These are phyloP conservation scores for Aegilops tauschii DNA, from an alignment of 176 grass and related monocot genomes.

Conservation along the genomic window DNA sequence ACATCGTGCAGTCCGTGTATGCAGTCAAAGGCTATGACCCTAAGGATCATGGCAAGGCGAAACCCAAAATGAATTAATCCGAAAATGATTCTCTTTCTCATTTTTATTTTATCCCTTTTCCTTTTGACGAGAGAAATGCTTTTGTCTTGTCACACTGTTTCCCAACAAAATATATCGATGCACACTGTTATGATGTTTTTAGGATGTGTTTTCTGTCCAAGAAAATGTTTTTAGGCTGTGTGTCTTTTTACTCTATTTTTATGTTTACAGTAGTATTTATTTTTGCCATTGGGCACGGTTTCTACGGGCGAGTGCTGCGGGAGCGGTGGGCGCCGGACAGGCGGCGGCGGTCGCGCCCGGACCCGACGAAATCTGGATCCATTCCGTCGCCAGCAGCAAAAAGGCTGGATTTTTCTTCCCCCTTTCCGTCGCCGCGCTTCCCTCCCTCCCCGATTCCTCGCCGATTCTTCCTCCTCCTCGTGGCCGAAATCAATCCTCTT, in stretches of 20 bases:
- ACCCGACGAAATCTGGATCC: background rate
- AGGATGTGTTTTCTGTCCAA: too few relatives aligned
- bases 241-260: too few relatives aligned
- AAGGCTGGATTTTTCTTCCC: background rate
- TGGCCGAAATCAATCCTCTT: too few relatives aligned
- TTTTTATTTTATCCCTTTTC: too few relatives aligned
- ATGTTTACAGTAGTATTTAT: background rate
- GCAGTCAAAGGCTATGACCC: background rate
- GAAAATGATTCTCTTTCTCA: rapidly evolving
- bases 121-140: too few relatives aligned
- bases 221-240: too few relatives aligned
- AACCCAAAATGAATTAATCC: background rate
- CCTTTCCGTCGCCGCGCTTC: background rate
- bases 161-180: too few relatives aligned
- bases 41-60: background rate
- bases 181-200: too few relatives aligned
- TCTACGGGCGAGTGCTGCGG: background rate
- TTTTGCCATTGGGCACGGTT: background rate
- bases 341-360: too few relatives aligned
- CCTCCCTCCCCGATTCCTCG: background rate
- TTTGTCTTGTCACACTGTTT: too few relatives aligned
- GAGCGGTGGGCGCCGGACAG: background rate
- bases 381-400: background rate
- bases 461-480: too few relatives aligned
- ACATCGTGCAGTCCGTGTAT: constrained; percentile 42